Base-by-base conservation (phyloP, 1,139 yeast genomes). In the Groenewaldozyma auringiensis region DNA sequence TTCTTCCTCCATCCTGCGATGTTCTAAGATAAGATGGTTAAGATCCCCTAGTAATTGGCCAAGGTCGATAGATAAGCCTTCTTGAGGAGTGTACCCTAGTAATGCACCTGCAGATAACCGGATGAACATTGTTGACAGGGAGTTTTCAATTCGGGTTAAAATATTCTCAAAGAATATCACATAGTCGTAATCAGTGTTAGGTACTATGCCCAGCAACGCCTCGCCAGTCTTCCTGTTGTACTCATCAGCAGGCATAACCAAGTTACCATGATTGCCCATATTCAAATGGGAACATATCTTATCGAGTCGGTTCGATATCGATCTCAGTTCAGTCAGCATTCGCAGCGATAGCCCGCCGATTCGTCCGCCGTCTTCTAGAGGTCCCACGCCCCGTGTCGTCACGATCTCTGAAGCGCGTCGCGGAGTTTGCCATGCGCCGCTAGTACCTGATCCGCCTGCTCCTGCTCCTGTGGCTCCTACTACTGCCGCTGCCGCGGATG, bases 111-210 rank as follows among this genome's bases (percentile, higher is more conserved):
- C 50, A 2, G 54, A 51, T 3, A 53, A 49, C 14, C 60, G 51
- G 17, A 56, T 25, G 37, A 54, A 57, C 47, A 61, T 43, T 22
- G 61, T 57, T 3, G 59, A 45, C 34, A 61, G 41, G n/a, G 62
- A 56, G 43, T 74, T 76, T 57, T 81, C 88, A 44, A 81, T 72
- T 56, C 88, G 67, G 0, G 85, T 78, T 22, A 80, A 76, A 22
- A 79, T 63, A 56, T 79, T 84, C 49, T 79, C 81, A 52, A 81
- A 67, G 45, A 80, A 69, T n/a, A 72, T 66, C 31, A 78, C 51
- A 46, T 66, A 56, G 41, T 70, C 74, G 40, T 59, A 53, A 42
- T 70, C 71, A 34, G 63, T 56, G 46, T 56, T 51, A 2, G 60
- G 59, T 29, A 56, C 47, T 21, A 54, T 54, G 9, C 51, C 41